Evolutionary conservation across 495 filamentous ascomycete species (phyloP), one percentile per base, ranked within the genome.

Genomic region (Aeminium ludgeri): DNA sequence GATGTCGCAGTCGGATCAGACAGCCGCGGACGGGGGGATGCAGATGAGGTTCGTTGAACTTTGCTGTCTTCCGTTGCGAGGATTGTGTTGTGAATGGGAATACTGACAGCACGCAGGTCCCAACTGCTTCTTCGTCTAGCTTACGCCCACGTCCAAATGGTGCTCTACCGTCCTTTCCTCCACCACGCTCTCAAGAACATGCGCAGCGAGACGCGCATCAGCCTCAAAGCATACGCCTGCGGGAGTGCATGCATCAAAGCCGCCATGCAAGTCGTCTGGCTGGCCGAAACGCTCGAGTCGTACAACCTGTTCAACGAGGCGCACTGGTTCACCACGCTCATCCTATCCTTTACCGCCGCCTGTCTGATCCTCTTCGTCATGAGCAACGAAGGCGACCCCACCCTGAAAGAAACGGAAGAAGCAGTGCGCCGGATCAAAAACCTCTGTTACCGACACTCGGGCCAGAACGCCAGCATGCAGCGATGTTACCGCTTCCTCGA

Each of bases 201-300:
- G 5, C 30, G 25, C 8, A 20, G 41, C 15, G 31, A 28, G 8
- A 38, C 19, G 20, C 40, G 23, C 3, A 28, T 33, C 2, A 48
- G 40, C 35, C 30, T 48, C 1, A 48, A 48, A 30, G 45, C 45
- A 1, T 48, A 48, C 17, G 45, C 45, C 10, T 43, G 39, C 20
- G 45, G 45, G 10, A 48, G 45, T 20, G 40, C 41, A 10, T 48
- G 45, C 25, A 37, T 48, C 20, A 48, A 48, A 28, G 45, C 45
- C 3, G 40, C 40, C 13, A 48, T 48, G 45, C 45, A 48, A 31
- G 45, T 39, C 10, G 45, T 48, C 11, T 48, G 45, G 45, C 40
- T 48, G 3, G 34, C 33, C 6, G 45, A 48, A 20, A 19, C 32
- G 13, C 25, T 48, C 10, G 45, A 48, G 17, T 28, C 45, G 8